Evolutionary conservation across 78 protist species (phyloP).

Genomic region (Dictyostelium citrinum): DNA sequence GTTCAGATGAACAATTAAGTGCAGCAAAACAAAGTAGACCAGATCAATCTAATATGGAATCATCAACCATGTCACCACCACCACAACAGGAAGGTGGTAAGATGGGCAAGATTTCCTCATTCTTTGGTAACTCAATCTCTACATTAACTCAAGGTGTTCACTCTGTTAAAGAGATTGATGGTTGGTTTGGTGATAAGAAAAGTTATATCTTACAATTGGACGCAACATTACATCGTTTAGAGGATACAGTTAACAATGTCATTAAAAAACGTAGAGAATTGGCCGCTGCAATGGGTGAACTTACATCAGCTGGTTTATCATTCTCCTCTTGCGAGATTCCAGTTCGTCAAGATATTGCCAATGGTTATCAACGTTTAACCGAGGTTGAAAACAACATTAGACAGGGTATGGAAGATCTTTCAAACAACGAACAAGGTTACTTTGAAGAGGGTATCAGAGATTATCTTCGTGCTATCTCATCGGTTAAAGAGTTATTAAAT

Average conservation of each 20-base stretch:
- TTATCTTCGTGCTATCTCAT: slow-evolving; percentile 17
- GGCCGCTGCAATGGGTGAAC: slow-evolving; percentile 57
- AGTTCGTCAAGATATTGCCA: slow-evolving; percentile 44
- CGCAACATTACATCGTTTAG: neutral
- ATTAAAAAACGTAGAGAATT: slow-evolving; percentile 58
- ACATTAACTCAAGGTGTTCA: slow-evolving; percentile 23
- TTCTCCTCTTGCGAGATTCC: slow-evolving; percentile 46
- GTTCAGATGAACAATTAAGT: slow-evolving; percentile 41
- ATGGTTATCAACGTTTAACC: slow-evolving; percentile 31
- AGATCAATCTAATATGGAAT: neutral
- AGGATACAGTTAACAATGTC: slow-evolving; percentile 9
- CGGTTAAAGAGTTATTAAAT: slow-evolving; percentile 73
- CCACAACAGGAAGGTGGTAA: slow-evolving; percentile 29
- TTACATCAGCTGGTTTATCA: slow-evolving; percentile 37
- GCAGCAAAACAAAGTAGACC: slow-evolving; percentile 31
- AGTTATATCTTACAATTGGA: slow-evolving; percentile 57
- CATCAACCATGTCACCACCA: slow-evolving; percentile 8
- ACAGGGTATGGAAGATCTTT: slow-evolving; percentile 50
- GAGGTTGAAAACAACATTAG: slow-evolving; percentile 34
- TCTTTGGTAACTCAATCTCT: slow-evolving; percentile 20
- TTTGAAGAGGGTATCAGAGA: slow-evolving; percentile 80
- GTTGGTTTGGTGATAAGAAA: slow-evolving; percentile 82
- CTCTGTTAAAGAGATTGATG: slow-evolving; percentile 70
- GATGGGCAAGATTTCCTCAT: slow-evolving; percentile 29
- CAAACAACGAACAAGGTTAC: slow-evolving; percentile 41